These are phyloP conservation scores for Ceratocystis variospora DNA, from an alignment of 2,329 filamentous ascomycete species.

Conservation along the genomic window DNA sequence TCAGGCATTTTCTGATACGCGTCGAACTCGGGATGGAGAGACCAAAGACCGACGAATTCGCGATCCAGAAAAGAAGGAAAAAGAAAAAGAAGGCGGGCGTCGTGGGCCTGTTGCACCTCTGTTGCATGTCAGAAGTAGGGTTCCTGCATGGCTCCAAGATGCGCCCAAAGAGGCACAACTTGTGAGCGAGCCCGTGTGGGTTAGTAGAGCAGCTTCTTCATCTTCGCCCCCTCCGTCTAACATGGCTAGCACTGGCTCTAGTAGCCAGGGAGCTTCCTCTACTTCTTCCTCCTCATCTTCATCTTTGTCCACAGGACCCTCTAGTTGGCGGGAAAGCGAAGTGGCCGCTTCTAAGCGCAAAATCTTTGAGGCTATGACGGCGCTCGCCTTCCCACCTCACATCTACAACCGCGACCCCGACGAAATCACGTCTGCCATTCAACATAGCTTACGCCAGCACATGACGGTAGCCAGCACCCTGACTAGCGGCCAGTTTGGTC, in stretches of 20 bases:
- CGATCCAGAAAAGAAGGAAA: not conserved
- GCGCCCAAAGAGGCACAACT: not conserved
- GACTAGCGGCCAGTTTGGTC: constrained; percentile 14
- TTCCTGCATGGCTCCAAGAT: constrained; percentile 7
- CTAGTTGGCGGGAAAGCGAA: not conserved
- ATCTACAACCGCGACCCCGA: constrained; percentile 13
- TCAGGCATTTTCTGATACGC: not conserved
- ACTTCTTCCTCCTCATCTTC: not conserved
- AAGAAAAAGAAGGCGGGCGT: constrained; percentile 3
- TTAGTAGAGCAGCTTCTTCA: not conserved
- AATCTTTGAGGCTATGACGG: constrained; percentile 2
- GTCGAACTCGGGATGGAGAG: not conserved
- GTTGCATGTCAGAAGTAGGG: not conserved
- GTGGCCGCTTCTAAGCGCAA: not conserved
- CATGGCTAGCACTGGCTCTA: not conserved
- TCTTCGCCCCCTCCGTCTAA: constrained; percentile 1
- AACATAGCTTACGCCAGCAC: constrained; percentile 13
- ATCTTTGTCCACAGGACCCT: not conserved
- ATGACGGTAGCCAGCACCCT: constrained; percentile 9
- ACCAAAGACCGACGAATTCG: not conserved
- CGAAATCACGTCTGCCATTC: constrained; percentile 9
- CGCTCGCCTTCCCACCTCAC: not conserved
- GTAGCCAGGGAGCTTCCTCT: not conserved
- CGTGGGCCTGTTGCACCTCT: not conserved
- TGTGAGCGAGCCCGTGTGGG: not conserved